Evolutionary conservation across 179 eudicot species (phyloP).

Genomic region (Beta macrorhiza): DNA sequence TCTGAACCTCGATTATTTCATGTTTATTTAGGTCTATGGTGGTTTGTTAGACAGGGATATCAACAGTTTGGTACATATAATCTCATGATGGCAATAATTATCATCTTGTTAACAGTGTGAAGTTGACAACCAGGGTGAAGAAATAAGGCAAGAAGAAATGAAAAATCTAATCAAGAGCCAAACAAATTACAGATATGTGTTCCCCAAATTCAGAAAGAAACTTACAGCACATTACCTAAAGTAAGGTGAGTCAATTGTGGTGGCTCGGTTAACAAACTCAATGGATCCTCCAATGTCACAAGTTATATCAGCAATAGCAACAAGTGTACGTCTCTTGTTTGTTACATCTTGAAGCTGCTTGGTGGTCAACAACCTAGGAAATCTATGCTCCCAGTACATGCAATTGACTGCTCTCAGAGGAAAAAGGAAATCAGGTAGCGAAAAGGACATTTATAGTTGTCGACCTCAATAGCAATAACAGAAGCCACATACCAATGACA

Average conservation of each 20-base stretch:
- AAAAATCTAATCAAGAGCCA: too few species aligned
- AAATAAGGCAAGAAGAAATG: neutral
- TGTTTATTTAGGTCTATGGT: neutral
- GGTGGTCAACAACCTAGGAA: conserved; percentile 77
- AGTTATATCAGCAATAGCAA: conserved; percentile 89
- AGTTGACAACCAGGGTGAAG: too few species aligned
- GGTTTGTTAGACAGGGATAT: neutral
- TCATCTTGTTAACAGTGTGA: too few species aligned
- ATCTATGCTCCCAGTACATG: conserved; percentile 97
- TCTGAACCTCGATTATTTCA: neutral
- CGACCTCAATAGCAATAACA: neutral
- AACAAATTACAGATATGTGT: conserved; percentile 1
- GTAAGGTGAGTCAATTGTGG: conserved; percentile 88
- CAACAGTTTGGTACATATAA: neutral
- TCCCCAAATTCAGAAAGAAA: neutral
- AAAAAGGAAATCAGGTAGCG: neutral
- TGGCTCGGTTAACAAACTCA: conserved; percentile 78
- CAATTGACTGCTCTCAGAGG: conserved; percentile 59
- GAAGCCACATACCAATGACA: conserved; percentile 64
- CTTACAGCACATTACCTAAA: conserved; percentile 54
- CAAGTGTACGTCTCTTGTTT: conserved; percentile 62
- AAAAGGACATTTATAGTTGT: conserved; percentile 7
- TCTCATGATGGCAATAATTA: too few species aligned
- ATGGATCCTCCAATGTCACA: conserved; percentile 96
- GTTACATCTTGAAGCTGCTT: conserved; percentile 70